Base-by-base conservation (phyloP, 2,329 filamentous ascomycete genomes). In the Pezicula rhizophila region DNA sequence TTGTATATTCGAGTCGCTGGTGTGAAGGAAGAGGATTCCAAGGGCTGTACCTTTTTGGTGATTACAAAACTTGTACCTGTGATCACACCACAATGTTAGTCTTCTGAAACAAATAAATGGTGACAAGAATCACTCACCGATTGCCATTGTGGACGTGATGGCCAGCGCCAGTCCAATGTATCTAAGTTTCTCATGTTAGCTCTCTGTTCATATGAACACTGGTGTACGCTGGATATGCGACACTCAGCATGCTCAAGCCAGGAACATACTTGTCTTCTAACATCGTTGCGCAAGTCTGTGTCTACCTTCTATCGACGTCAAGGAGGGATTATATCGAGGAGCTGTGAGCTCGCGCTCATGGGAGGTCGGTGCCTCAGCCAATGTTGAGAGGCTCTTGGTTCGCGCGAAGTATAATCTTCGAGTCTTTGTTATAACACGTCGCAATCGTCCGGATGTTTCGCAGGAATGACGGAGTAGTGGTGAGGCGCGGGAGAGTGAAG, bases 1-100 rank as follows among this genome's bases (percentile, higher is more conserved):
- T 18, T 17, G 10, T 35, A n/a, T 26, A 33, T 17, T 23, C 38
- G 40, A 20, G 39, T 35, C 43, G 37, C 14, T 18, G 26, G 40
- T 20, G 25, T 40, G n/a, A 12, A 39, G 42, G 28, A 25, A 33
- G 40, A n/a, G 20, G 10, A 42, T 15, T 10, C 23, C 47, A 26
- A 40, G 45, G 52, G 66, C 71, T 12, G 68, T 73, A 93, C 88
- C 80, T 96, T 97, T 74, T 99, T 99, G 42, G 95, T 99, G 63
- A 99, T 96, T 59, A 99, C 92, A 69, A 99, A 99, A 78, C 91
- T 96, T 45, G 89, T 90, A 64, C 90, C 89, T 93, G 60, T 33
- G 26, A 45, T 47, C n/a, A 46, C 45, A 33, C 44, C 41, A 42
- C 38, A 42, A 31, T 23, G 40, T 55, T 26, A 54, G 50, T 41